Evolutionary conservation across 306 rosid species (phyloP), one percentile per base, ranked within the genome.

Genomic region (Dryas alaskensis): DNA sequence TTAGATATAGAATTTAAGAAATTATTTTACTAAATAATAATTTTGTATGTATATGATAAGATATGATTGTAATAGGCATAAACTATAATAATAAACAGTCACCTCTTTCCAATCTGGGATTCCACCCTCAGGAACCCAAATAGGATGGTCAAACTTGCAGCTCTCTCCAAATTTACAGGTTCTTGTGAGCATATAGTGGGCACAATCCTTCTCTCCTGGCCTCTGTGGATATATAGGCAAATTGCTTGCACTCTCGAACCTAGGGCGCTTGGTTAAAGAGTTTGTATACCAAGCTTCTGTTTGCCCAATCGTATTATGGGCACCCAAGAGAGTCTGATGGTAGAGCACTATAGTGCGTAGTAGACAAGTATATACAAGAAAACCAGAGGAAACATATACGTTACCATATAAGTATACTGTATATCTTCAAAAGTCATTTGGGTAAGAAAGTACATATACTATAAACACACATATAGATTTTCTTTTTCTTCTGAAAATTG

Each of bases 71-170:
- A 45, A 75, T 70, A 83, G 86, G 80, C 73, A 87, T 77, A 79
- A 74, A 84, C 72, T 82, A 86, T 85, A 79, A 76, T 72, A 85
- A 76, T 69, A 89, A 92, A 87, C 78, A 58, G 88, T 94, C 98
- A 94, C 98, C 96, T 94, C 98, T 94, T 94, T 94, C 98, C 98
- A 94, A 88, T 91, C 95, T 85, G 95, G 97, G 84, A 94, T 94
- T 94, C 98, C 98, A 85, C 98, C 97, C 78, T 91, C 98, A 69
- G 98, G 98, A 91, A 94, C 98, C 98, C 98, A 94, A 89, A 89
- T 83, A 91, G 98, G 98, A 89, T 94, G 98, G 88, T 94, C 98
- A 91, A 88, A 94, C 84, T 84, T 94, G 98, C 98, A 94, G 95
- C 82, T 82, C 57, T 94, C 97, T 84, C 98, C 98, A 87, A 87